Evolutionary conservation across 768 basidiomycete genomes (phyloP).

Genomic region (Chalciporus chontae): DNA sequence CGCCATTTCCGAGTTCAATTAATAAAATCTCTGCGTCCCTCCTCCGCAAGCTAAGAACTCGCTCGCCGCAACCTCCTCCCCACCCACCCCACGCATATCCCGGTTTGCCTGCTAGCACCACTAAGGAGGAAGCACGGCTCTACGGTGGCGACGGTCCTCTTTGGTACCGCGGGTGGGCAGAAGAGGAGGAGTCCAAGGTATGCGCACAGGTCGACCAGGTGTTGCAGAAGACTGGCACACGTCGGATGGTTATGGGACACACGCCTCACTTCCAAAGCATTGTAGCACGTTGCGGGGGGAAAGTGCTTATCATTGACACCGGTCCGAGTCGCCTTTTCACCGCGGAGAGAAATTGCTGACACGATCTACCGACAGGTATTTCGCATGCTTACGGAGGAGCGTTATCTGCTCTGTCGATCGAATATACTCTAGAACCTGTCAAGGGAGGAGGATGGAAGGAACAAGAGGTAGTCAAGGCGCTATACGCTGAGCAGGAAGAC

Average conservation of each 20-base stretch:
- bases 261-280: slow-evolving; percentile 91
- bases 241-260: slow-evolving; percentile 94
- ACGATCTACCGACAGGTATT: slow-evolving; percentile 52
- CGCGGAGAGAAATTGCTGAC: slow-evolving; percentile 9
- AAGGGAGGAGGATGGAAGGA: slow-evolving; percentile 33
- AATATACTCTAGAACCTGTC: slow-evolving; percentile 75
- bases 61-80: slow-evolving; percentile 63
- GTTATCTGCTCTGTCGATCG: slow-evolving; percentile 82
- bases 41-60: slow-evolving; percentile 64
- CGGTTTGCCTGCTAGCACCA: slow-evolving; percentile 64
- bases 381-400: slow-evolving; percentile 95
- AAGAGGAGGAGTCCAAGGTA: slow-evolving; percentile 60
- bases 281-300: slow-evolving; percentile 83
- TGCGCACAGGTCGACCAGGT: slow-evolving; percentile 74
- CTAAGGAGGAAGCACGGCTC: slow-evolving; percentile 61
- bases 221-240: slow-evolving; percentile 69
- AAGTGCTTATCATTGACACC: slow-evolving; percentile 94
- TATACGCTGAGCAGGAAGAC: slow-evolving; percentile 32
- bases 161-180: slow-evolving; percentile 96
- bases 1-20: slow-evolving; percentile 81
- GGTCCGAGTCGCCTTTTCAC: slow-evolving; percentile 39
- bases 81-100: slow-evolving; percentile 79
- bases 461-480: slow-evolving; percentile 34
- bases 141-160: slow-evolving; percentile 80
- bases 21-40: slow-evolving; percentile 73